Evolutionary conservation across 2,329 filamentous ascomycete genomes (phyloP), one percentile per base, ranked within the genome.

Genomic region (Alternaria novae-zelandiae): DNA sequence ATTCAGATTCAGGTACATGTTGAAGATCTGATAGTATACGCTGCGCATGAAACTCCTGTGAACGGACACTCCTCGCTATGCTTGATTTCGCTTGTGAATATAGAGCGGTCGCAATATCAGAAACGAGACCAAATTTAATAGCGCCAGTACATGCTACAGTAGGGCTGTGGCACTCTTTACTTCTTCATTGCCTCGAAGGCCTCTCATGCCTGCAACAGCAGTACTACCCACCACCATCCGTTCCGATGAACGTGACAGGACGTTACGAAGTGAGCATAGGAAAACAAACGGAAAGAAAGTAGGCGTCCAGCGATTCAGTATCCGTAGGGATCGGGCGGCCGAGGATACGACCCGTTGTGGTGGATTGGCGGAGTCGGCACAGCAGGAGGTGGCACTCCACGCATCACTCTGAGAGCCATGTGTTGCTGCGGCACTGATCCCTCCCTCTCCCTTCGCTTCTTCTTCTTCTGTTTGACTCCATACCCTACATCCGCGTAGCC

Each of bases 401-500:
- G 70, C 70, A 73, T 69, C 41, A 72, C 36, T 46, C 77, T 68
- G 10, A 73, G 59, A 23, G 70, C 66, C 23, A 64, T 57, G 50
- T 69, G 66, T 45, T 63, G 70, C 25, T 66, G 63, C 6, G 70
- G 66, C 11, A 71, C 68, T 9, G 74, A 74, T 7, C 68, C 74
- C 60, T 75, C 80, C 61, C 67, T 69, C 36, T 71, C 74, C 57
- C 66, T 70, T 61, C 77, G 71, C 69, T 75, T 77, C 64, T 74
- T 78, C 69, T 79, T 80, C 65, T 59, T 59, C 63, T 75, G 74
- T 30, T 76, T 74, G 50, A 72, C 70, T 1, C 69, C 61, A 26
- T 78, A 80, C 0, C 78, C 79, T 63, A 71, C 65, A 58, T 81
- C 79, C 15, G 70, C 72, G 53, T 81, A 81, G 10, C 79, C 79